Base-by-base conservation (phyloP, 306 rosid genomes). In the Cucurbita moschata region DNA sequence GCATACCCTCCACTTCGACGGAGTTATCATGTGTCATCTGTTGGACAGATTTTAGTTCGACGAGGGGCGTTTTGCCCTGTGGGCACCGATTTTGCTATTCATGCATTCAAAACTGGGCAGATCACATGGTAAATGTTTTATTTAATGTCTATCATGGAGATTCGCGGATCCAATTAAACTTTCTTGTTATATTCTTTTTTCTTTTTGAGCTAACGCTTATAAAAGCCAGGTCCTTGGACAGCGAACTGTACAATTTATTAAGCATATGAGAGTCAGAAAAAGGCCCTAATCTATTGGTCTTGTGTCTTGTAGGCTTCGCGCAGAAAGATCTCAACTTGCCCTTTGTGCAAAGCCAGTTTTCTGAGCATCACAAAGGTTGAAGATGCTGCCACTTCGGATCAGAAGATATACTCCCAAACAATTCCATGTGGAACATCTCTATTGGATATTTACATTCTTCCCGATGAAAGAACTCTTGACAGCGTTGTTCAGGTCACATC, bases 21-120 rank as follows among this genome's bases (percentile, higher is more conserved):
- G 90, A 90, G 64, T 47, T 87, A 81, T 90, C 98, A 68, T 94
- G 98, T 75, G 96, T 89, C 50, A 94, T 94, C 76, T 94, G 98
- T 82, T 87, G 82, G 86, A 83, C 86, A 53, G 96, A 87, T 77
- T 90, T 82, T 82, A 87, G 95, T 82, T 75, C 86, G 71, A 86
- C 80, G 44, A 71, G 96, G 78, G 98, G 97, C 30, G 80, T 89
- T 80, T 83, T 94, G 81, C 88, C 86, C 0, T 94, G 98, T 81
- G 96, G 94, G 71, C 98, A 94, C 78, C 89, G 94, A 51, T 94
- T 81, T 85, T 94, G 98, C 79, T 90, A 77, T 79, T 72, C 83
- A 66, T 94, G 98, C 81, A 94, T 94, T 75, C 85, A 86, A 78
- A 73, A 59, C 49, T 94, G 98, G 98, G 94, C 86, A 66, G 85